Percentiles rank a stretch among this genome's conserved stretches.
Conservation (phyloP, 108 stramenopile genomes). For the Cyclostephanos invisitatus region DNA sequence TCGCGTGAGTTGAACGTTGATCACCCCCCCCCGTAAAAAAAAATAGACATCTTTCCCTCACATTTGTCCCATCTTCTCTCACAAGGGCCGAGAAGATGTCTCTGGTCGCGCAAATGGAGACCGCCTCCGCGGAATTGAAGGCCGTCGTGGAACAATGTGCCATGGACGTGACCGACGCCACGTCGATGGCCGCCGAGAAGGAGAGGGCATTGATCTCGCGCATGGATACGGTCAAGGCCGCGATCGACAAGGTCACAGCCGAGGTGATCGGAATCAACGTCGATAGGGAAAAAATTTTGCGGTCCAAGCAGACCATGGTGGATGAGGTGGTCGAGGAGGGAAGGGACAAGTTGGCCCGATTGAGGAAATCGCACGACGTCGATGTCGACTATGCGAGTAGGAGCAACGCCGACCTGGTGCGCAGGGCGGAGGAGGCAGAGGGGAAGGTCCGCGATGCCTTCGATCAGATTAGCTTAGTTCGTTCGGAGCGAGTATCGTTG, state of each 20-base stretch:
- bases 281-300: constrained; percentile 27
- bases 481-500: constrained; percentile 30
- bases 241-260: constrained; percentile 24
- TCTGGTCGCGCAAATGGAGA: constrained; percentile 19
- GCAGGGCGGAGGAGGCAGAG: constrained; percentile 31
- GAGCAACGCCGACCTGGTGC: constrained; percentile 27
- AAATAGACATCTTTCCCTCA: too few species aligned
- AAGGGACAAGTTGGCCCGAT: constrained; percentile 13
- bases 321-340: constrained; percentile 27
- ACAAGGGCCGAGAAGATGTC: constrained; percentile 24
- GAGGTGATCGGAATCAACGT: constrained; percentile 19
- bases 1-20: constrained; percentile 32
- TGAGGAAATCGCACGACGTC: constrained; percentile 16
- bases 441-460: constrained; percentile 26
- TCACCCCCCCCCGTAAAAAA: too few species aligned
- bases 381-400: constrained; percentile 9
- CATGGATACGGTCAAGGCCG: constrained; percentile 21
- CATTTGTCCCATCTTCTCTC: background rate
- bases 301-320: constrained; percentile 23
- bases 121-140: constrained; percentile 29
- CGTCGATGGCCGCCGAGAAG: constrained; percentile 8
- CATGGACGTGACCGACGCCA: constrained; percentile 17
- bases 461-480: constrained; percentile 14
- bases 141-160: constrained; percentile 17
- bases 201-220: constrained; percentile 26